These are phyloP conservation scores for Venturia carpophila DNA, from an alignment of 2,329 filamentous ascomycete genomes.

Conservation along the genomic window DNA sequence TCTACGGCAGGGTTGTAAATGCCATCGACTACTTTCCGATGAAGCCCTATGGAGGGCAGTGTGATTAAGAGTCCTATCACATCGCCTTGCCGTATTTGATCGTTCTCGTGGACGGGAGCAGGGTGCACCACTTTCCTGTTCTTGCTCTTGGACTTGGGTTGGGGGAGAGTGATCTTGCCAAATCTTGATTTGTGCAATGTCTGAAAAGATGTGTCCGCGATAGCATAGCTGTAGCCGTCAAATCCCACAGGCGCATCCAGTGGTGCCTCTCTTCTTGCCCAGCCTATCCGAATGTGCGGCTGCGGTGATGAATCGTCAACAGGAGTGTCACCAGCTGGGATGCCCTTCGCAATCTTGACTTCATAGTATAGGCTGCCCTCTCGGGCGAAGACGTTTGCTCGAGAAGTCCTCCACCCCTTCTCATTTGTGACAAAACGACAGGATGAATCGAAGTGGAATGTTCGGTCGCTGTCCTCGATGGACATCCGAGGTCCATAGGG, in stretches of 20 bases:
- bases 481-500: slow-evolving; percentile 80
- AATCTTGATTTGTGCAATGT: slow-evolving; percentile 89
- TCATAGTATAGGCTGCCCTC: slow-evolving; percentile 94
- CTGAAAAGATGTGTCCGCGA: slow-evolving; percentile 83
- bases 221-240: slow-evolving; percentile 87
- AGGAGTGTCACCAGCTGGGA: slow-evolving; percentile 37
- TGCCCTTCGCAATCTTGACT: slow-evolving; percentile 76
- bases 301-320: slow-evolving; percentile 38
- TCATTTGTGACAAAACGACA: slow-evolving; percentile 77
- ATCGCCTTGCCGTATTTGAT: slow-evolving; percentile 80
- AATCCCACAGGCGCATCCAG: slow-evolving; percentile 79
- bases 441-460: slow-evolving; percentile 66
- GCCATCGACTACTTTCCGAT: slow-evolving; percentile 80
- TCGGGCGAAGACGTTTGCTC: slow-evolving; percentile 81
- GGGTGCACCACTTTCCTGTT: slow-evolving; percentile 29
- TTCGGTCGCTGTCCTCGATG: slow-evolving; percentile 83
- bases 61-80: slow-evolving; percentile 91
- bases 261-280: slow-evolving; percentile 71
- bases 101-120: slow-evolving; percentile 49
- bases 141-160: slow-evolving; percentile 33
- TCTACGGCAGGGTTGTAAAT: slow-evolving; percentile 84
- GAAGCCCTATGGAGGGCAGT: slow-evolving; percentile 74
- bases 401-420: slow-evolving; percentile 85
- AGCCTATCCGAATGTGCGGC: slow-evolving; percentile 70
- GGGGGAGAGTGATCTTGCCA: slow-evolving; percentile 60